These are phyloP conservation scores for Xylaria sp. DNA, from an alignment of 2,329 filamentous ascomycete species.

Conservation along the genomic window DNA sequence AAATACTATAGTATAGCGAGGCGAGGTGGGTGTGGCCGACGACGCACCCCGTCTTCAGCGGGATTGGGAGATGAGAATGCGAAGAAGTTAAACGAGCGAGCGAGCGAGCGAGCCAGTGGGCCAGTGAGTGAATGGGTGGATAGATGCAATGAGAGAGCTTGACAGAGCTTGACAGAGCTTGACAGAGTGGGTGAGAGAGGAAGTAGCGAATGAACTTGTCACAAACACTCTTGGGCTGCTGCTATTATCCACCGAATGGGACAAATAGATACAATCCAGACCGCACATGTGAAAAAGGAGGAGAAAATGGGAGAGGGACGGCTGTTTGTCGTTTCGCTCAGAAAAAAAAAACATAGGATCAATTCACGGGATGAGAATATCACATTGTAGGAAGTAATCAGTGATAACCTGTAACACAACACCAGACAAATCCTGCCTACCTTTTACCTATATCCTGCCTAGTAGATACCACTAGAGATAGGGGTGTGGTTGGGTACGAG, in stretches of 20 bases:
- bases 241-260: constrained; percentile 24
- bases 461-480: neutral
- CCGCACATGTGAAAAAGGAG: constrained; percentile 12
- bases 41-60: constrained; percentile 18
- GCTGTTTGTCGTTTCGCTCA: constrained; percentile 30
- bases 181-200: constrained; percentile 21
- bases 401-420: constrained; percentile 23
- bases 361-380: constrained; percentile 22
- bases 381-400: constrained; percentile 2
- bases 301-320: constrained; percentile 20
- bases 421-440: constrained; percentile 7
- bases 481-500: neutral
- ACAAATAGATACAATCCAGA: constrained; percentile 27
- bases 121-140: neutral
- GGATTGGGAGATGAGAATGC: constrained; percentile 20
- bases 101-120: constrained; percentile 21
- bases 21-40: constrained; percentile 32
- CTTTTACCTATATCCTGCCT: neutral
- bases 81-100: constrained; percentile 33
- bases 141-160: neutral
- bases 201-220: constrained; percentile 24
- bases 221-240: constrained; percentile 26
- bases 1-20: constrained; percentile 22
- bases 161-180: neutral
- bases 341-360: constrained; percentile 12